Percentiles rank a stretch among this genome's conserved stretches.
These are phyloP conservation scores for Russula sp. DNA, from an alignment of 768 basidiomycete species.

Conservation along the genomic window DNA sequence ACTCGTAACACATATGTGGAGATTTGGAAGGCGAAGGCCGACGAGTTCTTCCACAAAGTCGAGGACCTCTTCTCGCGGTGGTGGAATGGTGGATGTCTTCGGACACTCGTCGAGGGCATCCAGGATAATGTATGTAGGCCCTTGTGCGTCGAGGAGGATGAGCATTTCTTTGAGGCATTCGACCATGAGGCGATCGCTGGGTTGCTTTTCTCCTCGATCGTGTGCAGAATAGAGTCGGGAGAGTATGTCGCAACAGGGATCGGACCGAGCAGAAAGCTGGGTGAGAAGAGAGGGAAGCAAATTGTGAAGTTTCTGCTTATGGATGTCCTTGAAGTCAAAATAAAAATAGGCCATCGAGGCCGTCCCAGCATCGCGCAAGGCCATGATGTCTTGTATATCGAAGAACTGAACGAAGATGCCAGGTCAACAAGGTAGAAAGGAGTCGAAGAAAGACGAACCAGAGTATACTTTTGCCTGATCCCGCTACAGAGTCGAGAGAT, in stretches of 20 bases:
- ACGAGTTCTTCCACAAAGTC: slow-evolving; percentile 1
- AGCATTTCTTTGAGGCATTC: slow-evolving; percentile 17
- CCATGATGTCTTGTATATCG: slow-evolving; percentile 11
- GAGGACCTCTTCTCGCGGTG: slow-evolving; percentile 9
- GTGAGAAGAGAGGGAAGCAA: slow-evolving; percentile 10
- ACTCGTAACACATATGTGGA: slow-evolving; percentile 13
- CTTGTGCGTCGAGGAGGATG: not conserved
- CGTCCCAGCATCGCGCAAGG: not conserved
- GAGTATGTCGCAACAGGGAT: slow-evolving; percentile 2
- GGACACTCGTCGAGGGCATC: slow-evolving; percentile 20
- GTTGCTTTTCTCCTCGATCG: not conserved
- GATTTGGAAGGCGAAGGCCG: not conserved
- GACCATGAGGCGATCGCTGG: not conserved
- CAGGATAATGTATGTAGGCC: slow-evolving; percentile 11
- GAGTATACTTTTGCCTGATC: slow-evolving; percentile 12
- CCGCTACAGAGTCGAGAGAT: not conserved
- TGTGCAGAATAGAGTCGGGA: not conserved
- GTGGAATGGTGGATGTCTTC: not conserved
- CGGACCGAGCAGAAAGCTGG: not conserved
- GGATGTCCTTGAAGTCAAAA: slow-evolving; percentile 9
- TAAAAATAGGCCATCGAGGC: slow-evolving; percentile 15
- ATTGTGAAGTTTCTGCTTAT: slow-evolving; percentile 9
- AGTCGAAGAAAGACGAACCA: not conserved
- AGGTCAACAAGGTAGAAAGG: not conserved
- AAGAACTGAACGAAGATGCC: not conserved